These are phyloP conservation scores for Chaetomium tenue DNA, from an alignment of 495 filamentous ascomycete genomes.

Conservation along the genomic window DNA sequence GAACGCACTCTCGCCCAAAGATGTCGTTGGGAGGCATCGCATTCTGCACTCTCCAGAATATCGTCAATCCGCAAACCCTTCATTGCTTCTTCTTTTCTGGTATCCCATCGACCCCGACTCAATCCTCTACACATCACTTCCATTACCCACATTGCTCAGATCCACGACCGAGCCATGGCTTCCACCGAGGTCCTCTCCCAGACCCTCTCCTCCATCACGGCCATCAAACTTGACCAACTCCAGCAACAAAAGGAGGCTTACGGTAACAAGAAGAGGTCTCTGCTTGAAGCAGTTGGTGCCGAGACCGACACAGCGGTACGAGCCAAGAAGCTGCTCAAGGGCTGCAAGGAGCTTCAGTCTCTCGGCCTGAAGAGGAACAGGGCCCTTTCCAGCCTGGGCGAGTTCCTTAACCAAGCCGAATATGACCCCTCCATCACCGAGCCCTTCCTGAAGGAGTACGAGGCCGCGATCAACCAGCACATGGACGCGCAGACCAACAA, in stretches of 20 bases:
- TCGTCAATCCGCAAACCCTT: background rate
- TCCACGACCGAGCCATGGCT: slow-evolving; percentile 25
- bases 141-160: background rate
- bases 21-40: slow-evolving; percentile 4
- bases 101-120: background rate
- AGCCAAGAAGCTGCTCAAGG: slow-evolving; percentile 30
- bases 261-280: slow-evolving; percentile 39
- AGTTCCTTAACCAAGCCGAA: slow-evolving; percentile 38
- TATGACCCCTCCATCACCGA: slow-evolving; percentile 39
- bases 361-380: slow-evolving; percentile 19
- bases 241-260: slow-evolving; percentile 57
- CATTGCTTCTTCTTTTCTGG: background rate
- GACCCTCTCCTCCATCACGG: slow-evolving; percentile 64
- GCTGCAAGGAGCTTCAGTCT: slow-evolving; percentile 32
- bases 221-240: slow-evolving; percentile 61
- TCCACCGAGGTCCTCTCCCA: slow-evolving; percentile 49
- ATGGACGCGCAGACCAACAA: slow-evolving; percentile 49
- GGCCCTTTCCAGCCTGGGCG: slow-evolving; percentile 29
- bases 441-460: slow-evolving; percentile 38
- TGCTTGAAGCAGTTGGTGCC: slow-evolving; percentile 34
- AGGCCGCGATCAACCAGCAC: slow-evolving; percentile 41
- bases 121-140: background rate
- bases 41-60: background rate
- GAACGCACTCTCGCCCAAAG: background rate
- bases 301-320: slow-evolving; percentile 34